phyloP scores from a whole-genome alignment of 768 basidiomycete species.

The Mycena vitilis region DNA sequence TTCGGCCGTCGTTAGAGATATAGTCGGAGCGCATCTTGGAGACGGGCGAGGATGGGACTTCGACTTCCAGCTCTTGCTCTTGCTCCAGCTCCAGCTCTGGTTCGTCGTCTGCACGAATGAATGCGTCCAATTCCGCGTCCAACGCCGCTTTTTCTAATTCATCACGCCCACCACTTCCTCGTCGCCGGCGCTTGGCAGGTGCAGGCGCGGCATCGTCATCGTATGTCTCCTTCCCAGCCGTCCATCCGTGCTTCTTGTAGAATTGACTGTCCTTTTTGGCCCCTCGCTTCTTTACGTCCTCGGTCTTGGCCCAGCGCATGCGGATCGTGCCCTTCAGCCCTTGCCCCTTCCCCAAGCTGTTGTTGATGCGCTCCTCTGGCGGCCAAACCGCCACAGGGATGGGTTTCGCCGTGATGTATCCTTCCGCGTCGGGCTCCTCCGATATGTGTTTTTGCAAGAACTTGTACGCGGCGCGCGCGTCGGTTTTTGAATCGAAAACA shows the following conservation, averaged over 20 bases:
- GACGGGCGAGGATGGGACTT: conserved; percentile 52
- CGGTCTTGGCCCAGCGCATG: conserved; percentile 80
- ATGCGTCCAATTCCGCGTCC: conserved; percentile 78
- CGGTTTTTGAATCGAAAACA: conserved; percentile 70
- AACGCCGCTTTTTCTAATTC: conserved; percentile 55
- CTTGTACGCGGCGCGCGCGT: conserved; percentile 64
- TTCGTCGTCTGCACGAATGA: conserved; percentile 62
- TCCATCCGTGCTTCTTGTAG: conserved; percentile 77
- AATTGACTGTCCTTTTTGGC: conserved; percentile 81
- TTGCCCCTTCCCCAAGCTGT: conserved; percentile 75
- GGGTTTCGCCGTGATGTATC: conserved; percentile 71
- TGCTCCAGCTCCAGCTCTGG: conserved; percentile 36
- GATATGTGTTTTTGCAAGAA: conserved; percentile 61
- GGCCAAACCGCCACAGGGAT: conserved; percentile 85
- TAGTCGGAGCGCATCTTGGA: conserved; percentile 80
- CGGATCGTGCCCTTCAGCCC: conserved; percentile 73
- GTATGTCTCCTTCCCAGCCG: conserved; percentile 71
- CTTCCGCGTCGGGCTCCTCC: conserved; percentile 68
- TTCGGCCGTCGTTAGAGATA: conserved; percentile 60
- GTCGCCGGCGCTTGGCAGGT: conserved; percentile 50
- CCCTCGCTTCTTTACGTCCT: conserved; percentile 84
- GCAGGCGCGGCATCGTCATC: conserved; percentile 42
- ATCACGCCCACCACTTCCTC: conserved; percentile 50
- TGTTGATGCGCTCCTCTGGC: conserved; percentile 80
- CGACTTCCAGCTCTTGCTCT: conserved; percentile 36